Evolutionary conservation across 2,329 filamentous ascomycete species (phyloP).

Genomic region (Phialocephala sp.): DNA sequence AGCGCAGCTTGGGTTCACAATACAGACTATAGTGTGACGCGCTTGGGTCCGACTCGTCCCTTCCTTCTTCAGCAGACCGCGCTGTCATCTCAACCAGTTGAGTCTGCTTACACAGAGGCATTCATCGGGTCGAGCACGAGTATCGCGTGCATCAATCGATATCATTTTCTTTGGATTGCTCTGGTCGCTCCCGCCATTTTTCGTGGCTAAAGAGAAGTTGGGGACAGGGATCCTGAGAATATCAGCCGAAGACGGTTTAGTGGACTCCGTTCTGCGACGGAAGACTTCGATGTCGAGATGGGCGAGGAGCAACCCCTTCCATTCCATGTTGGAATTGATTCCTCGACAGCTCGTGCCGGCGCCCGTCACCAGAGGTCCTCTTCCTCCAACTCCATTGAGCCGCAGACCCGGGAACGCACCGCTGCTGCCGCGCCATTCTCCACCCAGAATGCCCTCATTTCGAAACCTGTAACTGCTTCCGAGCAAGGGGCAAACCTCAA

Average conservation of each 20-base stretch:
- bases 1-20: neutral
- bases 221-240: neutral
- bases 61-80: neutral
- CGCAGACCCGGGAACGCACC: constrained; percentile 25
- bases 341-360: constrained; percentile 3
- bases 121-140: neutral
- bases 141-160: constrained; percentile 6
- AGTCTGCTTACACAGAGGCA: neutral
- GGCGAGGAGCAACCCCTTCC: constrained; percentile 17
- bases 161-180: constrained; percentile 3
- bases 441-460: constrained; percentile 29
- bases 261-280: neutral
- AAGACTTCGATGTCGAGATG: constrained; percentile 13
- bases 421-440: constrained; percentile 16
- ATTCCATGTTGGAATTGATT: constrained; percentile 18
- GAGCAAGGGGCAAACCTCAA: constrained; percentile 35
- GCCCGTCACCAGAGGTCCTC: constrained; percentile 22
- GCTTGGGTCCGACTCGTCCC: constrained; percentile 3
- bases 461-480: constrained; percentile 31
- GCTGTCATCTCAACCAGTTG: neutral
- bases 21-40: constrained; percentile 6
- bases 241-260: constrained; percentile 9
- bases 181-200: neutral
- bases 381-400: constrained; percentile 16
- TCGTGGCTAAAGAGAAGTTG: neutral